A percentile compares a stretch with the other conserved stretches of the same genome.
Conservation (phyloP, 1,284 basidiomycete species). For the Earliella scabrosa region DNA sequence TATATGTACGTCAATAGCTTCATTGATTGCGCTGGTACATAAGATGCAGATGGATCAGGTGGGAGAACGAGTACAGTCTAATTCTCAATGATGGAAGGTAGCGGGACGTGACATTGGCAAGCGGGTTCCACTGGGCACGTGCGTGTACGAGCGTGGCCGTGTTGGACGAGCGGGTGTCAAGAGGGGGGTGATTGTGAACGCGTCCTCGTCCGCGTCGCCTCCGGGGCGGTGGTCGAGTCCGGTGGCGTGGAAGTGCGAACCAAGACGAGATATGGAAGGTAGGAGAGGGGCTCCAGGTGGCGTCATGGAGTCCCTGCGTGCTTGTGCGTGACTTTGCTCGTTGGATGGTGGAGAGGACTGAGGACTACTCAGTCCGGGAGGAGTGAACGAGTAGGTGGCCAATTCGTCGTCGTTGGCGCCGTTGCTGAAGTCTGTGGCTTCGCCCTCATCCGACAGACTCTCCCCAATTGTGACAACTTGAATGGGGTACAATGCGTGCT, state of each 20-base stretch:
- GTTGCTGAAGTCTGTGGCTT: neutral
- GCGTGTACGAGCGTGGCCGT: neutral
- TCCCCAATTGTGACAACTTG: too few species aligned
- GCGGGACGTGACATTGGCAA: conserved; percentile 3
- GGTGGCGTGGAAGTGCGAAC: conserved; percentile 7
- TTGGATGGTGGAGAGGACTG: neutral
- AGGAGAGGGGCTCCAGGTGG: conserved; percentile 2
- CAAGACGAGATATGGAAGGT: conserved; percentile 6
- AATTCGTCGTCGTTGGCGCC: neutral
- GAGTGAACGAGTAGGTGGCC: conserved; percentile 13
- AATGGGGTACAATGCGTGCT: too few species aligned
- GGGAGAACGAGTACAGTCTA: neutral
- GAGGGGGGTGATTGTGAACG: neutral
- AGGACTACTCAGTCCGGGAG: conserved; percentile 13
- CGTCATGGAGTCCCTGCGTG: neutral
- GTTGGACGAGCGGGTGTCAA: neutral
- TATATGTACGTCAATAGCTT: too few species aligned
- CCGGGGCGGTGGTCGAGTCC: conserved; percentile 12
- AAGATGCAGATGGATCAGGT: neutral
- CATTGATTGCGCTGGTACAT: too few species aligned
- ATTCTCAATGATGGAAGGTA: neutral
- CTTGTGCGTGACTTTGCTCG: neutral
- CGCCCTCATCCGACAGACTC: conserved; percentile 1
- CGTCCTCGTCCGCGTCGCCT: conserved; percentile 4
- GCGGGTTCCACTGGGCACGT: neutral